These are phyloP conservation scores for Diaporthe amygdali DNA, from an alignment of 2,329 filamentous ascomycete genomes.

Conservation along the genomic window DNA sequence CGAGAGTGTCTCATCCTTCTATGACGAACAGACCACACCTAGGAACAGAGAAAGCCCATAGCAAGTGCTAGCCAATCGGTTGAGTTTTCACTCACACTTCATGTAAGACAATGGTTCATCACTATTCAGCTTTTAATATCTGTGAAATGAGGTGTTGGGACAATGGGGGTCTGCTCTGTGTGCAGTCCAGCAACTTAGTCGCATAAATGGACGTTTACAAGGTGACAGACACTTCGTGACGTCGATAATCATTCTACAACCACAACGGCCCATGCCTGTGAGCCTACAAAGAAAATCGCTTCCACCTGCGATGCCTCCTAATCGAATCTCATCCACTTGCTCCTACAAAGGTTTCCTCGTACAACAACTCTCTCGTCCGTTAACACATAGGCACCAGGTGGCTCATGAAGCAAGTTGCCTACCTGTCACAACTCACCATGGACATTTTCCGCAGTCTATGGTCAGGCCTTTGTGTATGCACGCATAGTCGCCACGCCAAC, in stretches of 20 bases:
- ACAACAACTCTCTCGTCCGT: neutral
- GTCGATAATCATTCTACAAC: no score
- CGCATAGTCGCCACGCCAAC: neutral
- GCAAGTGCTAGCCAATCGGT: no score
- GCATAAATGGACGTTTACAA: no score
- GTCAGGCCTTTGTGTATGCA: neutral
- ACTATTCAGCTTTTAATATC: no score
- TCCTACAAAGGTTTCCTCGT: neutral
- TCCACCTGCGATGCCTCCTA: neutral
- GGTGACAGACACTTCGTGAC: no score
- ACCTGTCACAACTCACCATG: neutral
- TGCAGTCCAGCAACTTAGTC: no score
- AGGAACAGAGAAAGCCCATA: no score
- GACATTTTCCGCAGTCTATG: neutral
- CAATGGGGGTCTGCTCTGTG: neutral
- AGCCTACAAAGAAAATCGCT: neutral
- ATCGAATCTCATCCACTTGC: neutral
- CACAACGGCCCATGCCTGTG: neutral
- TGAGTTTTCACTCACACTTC: no score
- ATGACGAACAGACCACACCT: no score
- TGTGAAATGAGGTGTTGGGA: no score
- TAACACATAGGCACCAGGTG: neutral
- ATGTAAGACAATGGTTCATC: no score
- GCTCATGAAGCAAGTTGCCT: neutral
- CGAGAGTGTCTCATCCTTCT: no score